These are phyloP conservation scores for Cnidoscolus chayamansa DNA, from an alignment of 441 rosid species.

Conservation along the genomic window DNA sequence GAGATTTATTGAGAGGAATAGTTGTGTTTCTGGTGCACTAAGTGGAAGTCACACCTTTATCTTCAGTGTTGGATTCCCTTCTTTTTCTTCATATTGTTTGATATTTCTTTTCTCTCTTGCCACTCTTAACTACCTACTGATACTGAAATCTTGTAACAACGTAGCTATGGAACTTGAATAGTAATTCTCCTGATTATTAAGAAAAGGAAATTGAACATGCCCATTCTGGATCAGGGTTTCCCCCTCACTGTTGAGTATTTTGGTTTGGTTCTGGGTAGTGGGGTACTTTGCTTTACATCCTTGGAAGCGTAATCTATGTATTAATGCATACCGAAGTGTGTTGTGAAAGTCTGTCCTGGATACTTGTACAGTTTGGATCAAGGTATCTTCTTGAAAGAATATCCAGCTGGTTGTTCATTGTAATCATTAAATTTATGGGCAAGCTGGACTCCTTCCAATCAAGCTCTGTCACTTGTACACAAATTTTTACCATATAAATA, in stretches of 20 bases:
- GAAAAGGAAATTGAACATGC: not conserved
- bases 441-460: not conserved
- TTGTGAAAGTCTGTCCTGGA: no score
- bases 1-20: not conserved
- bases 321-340: no score
- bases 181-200: not conserved
- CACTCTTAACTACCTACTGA: not conserved
- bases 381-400: not conserved
- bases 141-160: not conserved
- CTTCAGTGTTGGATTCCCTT: not conserved
- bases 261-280: no score
- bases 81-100: not conserved
- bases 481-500: conserved; percentile 7
- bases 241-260: no score
- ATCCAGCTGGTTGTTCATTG: not conserved
- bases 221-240: not conserved
- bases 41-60: not conserved
- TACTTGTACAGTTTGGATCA: no score
- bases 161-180: not conserved
- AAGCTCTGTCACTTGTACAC: not conserved
- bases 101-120: not conserved
- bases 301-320: no score
- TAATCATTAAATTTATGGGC: not conserved
- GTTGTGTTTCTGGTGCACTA: not conserved
- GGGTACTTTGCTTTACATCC: no score